Evolutionary conservation across 495 filamentous ascomycete species (phyloP), one percentile per base, ranked within the genome.

Genomic region (Talaromyces liani): DNA sequence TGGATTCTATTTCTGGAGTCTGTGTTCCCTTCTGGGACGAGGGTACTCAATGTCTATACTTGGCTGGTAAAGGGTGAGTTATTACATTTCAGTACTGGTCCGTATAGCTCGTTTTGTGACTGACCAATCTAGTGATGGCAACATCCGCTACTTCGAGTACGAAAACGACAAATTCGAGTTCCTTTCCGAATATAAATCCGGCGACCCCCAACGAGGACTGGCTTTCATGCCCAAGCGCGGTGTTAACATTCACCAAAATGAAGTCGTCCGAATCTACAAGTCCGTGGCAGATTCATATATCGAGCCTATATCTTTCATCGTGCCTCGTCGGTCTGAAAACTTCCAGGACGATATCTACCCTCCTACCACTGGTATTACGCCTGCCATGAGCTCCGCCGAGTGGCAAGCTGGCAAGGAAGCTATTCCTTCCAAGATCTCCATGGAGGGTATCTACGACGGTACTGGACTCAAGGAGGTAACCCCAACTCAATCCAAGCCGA

Each of bases 21-120:
- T 96, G 91, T 81, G 98, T 98, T 91, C 94, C 94, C 6, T 98
- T 98, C 85, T 98, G 94, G 94, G 94, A 98, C 73, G 95, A 98
- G 58, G 89, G 91, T 39, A 96, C 91, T 7, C 90, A 91, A 73
- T 93, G 90, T 65, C 78, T 98, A 68, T 98, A 97, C 74, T 80
- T 98, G 64, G 94, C 95, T 62, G 94, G 94, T 65, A 96, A 96
- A 80, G 94, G 93, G 91, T 96, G 76, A 79, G 89, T 81, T 6
- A 0, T 39, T 27, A 6, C 18, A 47, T 56, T 1, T 2, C 18
- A 2, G 45, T 8, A 6, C 6, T 59, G 16, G 53, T 1, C 16
- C 45, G 8, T 24, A 33, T 12, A 33, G 18, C 10, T 12, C 25
- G 4, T 29, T 72, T 54, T 53, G 27, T 51, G 8, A 55, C 68